A percentile compares a stretch with the other conserved stretches of the same genome.
phyloP scores from a whole-genome alignment of 78 protist species.

The Isochrysis galbana region DNA sequence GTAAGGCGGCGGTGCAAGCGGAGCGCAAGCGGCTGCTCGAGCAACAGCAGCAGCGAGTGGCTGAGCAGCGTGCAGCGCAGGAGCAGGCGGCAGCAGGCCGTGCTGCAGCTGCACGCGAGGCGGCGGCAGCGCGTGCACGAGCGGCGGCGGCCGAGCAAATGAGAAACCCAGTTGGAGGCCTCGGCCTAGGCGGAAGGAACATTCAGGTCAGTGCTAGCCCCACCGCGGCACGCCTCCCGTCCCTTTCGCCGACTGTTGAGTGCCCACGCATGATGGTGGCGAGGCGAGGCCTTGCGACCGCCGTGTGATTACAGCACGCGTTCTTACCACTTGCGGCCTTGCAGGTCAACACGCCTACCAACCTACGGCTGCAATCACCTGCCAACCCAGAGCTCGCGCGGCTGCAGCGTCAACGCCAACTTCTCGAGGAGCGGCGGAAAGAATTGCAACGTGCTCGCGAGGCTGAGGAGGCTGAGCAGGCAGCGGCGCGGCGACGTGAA shows the following conservation, averaged over 20 bases:
- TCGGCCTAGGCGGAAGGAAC: not conserved
- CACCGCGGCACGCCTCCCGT: not conserved
- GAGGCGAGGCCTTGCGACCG: too few relatives aligned
- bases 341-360: too few relatives aligned
- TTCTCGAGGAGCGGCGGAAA: not conserved
- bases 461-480: not conserved
- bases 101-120: not conserved
- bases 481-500: not conserved
- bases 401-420: conserved; percentile 1
- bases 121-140: not conserved
- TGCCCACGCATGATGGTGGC: too few relatives aligned
- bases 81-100: not conserved
- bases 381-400: not conserved
- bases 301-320: too few relatives aligned
- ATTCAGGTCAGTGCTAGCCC: not conserved
- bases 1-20: not conserved
- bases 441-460: not conserved
- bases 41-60: not conserved
- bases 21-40: not conserved
- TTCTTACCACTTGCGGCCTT: too few relatives aligned
- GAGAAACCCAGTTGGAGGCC: not conserved
- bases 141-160: not conserved
- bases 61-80: not conserved
- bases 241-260: not conserved
- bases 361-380: too few relatives aligned